A percentile compares a stretch with the other conserved stretches of the same genome.
phyloP scores from a whole-genome alignment of 108 stramenopile species.

The Skeletonema menzelii region DNA sequence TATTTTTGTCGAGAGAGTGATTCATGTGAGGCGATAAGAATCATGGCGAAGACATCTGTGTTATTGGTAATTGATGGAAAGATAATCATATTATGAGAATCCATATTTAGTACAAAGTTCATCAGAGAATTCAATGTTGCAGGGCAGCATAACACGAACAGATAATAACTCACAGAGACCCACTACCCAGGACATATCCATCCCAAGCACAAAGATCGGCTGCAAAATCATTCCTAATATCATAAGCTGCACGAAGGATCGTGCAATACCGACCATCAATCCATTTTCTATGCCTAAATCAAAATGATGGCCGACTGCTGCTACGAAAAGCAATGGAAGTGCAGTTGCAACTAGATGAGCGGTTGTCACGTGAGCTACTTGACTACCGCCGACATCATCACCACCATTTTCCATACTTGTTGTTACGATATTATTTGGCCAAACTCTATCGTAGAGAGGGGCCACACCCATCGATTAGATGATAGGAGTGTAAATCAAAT shows the following conservation, averaged over 20 bases:
- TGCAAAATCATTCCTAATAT: slow-evolving; percentile 73
- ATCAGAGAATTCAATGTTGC: background rate
- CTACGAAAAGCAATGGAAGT: slow-evolving; percentile 30
- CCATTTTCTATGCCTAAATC: slow-evolving; percentile 26
- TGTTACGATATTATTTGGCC: too few relatives aligned
- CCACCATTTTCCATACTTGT: background rate
- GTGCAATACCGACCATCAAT: slow-evolving; percentile 23
- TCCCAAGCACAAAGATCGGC: slow-evolving; percentile 73
- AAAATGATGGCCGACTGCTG: slow-evolving; percentile 18
- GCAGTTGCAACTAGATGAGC: slow-evolving; percentile 30
- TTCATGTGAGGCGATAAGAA: slow-evolving; percentile 73
- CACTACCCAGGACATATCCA: slow-evolving; percentile 41
- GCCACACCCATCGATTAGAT: too few relatives aligned
- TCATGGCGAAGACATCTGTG: slow-evolving; percentile 66
- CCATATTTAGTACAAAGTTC: too few relatives aligned
- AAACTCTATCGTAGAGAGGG: too few relatives aligned
- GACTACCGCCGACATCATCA: background rate
- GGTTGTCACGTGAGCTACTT: slow-evolving; percentile 38
- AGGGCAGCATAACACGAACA: background rate
- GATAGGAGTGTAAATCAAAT: too few relatives aligned
- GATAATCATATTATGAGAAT: background rate
- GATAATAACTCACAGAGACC: slow-evolving; percentile 32
- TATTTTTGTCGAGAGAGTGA: slow-evolving; percentile 70
- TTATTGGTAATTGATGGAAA: background rate
- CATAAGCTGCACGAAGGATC: slow-evolving; percentile 74